These are phyloP conservation scores for Lactarius psammicola DNA, from an alignment of 768 basidiomycete species.

Conservation along the genomic window DNA sequence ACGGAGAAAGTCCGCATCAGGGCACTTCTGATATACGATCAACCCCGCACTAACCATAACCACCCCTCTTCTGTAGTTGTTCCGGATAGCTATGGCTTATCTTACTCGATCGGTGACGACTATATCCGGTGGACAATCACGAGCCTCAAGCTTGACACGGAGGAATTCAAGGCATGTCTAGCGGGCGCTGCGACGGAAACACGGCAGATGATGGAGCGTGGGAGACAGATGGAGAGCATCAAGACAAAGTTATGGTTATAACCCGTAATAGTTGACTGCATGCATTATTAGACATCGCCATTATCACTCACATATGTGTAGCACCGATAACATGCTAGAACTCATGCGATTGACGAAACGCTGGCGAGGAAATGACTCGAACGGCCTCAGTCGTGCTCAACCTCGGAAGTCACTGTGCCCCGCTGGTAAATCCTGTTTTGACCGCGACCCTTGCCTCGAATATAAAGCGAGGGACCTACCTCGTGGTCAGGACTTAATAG, in stretches of 20 bases:
- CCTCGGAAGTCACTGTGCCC: no score
- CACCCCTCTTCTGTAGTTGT: conserved; percentile 64
- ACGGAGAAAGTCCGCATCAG: conserved; percentile 76
- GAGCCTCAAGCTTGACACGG: conserved; percentile 55
- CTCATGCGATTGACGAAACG: no score
- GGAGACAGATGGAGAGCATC: conserved; percentile 26
- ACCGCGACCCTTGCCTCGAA: no score
- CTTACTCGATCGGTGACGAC: conserved; percentile 84
- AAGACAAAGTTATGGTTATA: conserved; percentile 7
- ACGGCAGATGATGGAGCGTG: conserved; percentile 70
- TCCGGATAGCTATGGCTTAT: conserved; percentile 87
- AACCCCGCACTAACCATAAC: background rate
- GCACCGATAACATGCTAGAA: background rate
- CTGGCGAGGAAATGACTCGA: no score
- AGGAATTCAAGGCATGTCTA: conserved; percentile 63
- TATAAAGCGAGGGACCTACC: no score
- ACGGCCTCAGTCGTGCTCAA: no score
- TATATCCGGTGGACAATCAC: conserved; percentile 93
- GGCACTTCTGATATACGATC: background rate
- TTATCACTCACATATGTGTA: background rate
- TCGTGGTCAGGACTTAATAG: no score
- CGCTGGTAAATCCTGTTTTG: no score
- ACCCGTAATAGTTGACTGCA: background rate
- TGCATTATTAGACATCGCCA: background rate
- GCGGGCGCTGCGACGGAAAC: conserved; percentile 80